Evolutionary conservation across 2,329 filamentous ascomycete species (phyloP).

Genomic region (Taxawa tesnikishii): DNA sequence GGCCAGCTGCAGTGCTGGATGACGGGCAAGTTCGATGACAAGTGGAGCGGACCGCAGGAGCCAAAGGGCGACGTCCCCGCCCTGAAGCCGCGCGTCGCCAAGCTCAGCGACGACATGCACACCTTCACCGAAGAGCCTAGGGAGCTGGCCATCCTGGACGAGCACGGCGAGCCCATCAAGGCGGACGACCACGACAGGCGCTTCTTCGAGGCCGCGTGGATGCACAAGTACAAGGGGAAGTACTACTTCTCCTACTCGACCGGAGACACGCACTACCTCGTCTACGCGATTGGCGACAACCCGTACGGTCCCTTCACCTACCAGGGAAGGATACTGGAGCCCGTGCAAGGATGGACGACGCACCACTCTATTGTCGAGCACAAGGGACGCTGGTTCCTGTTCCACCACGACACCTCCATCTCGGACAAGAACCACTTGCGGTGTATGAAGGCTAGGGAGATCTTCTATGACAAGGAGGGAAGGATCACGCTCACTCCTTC

Average conservation of each 20-base stretch:
- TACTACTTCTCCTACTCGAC: constrained; percentile 74
- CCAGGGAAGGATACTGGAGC: constrained; percentile 57
- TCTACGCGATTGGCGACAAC: constrained; percentile 52
- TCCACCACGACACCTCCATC: constrained; percentile 63
- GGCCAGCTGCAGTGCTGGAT: constrained; percentile 70
- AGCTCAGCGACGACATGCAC: constrained; percentile 53
- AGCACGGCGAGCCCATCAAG: constrained; percentile 45
- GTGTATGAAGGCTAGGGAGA: constrained; percentile 63
- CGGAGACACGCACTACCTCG: constrained; percentile 64
- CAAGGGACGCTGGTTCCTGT: constrained; percentile 58
- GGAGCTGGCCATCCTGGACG: constrained; percentile 54
- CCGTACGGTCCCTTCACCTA: constrained; percentile 65
- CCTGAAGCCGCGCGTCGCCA: constrained; percentile 54
- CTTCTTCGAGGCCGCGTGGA: constrained; percentile 73
- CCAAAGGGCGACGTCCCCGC: constrained; percentile 47
- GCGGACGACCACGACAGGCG: constrained; percentile 60
- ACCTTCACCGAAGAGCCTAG: constrained; percentile 42
- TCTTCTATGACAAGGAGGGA: constrained; percentile 56
- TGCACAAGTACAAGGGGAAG: constrained; percentile 56
- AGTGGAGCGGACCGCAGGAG: constrained; percentile 46
- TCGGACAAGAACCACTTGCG: constrained; percentile 58
- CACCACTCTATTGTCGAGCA: constrained; percentile 72
- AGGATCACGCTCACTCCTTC: constrained; percentile 37
- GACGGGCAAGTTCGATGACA: constrained; percentile 44
- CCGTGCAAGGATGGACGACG: constrained; percentile 69